Evolutionary conservation across 2,329 filamentous ascomycete genomes (phyloP).

Genomic region (Colletotrichum kahawae): DNA sequence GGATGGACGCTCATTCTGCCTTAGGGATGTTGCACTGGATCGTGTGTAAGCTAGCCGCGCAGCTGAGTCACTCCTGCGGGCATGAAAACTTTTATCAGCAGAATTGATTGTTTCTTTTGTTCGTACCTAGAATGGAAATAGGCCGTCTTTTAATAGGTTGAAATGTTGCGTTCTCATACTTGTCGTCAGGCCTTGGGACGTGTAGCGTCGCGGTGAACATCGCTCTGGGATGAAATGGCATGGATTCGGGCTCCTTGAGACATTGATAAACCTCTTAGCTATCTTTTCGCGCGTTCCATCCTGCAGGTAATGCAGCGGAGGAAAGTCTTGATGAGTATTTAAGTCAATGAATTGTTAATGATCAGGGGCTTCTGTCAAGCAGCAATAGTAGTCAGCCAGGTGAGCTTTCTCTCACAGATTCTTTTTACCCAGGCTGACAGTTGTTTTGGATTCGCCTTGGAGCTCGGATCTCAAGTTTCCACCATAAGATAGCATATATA

Average conservation of each 20-base stretch:
- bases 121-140: background rate
- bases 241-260: background rate
- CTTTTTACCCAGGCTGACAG: no score
- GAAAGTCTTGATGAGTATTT: background rate
- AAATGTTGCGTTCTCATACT: background rate
- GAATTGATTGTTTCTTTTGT: no score
- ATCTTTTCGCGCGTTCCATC: background rate
- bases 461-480: no score
- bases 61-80: no score
- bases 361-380: background rate
- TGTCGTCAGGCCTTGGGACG: accelerated
- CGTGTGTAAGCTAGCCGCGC: no score
- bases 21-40: no score
- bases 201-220: background rate
- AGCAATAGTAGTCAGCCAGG: background rate
- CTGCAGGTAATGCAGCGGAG: accelerated
- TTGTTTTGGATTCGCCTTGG: no score
- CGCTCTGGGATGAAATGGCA: background rate
- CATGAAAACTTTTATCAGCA: no score
- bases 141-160: accelerated
- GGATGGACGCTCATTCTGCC: no score
- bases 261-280: accelerated
- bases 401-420: no score
- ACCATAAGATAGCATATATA: background rate
- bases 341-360: accelerated